Evolutionary conservation across 148 eudicot genomes (phyloP), one percentile per base, ranked within the genome.

Genomic region (Persicaria tinctoria): DNA sequence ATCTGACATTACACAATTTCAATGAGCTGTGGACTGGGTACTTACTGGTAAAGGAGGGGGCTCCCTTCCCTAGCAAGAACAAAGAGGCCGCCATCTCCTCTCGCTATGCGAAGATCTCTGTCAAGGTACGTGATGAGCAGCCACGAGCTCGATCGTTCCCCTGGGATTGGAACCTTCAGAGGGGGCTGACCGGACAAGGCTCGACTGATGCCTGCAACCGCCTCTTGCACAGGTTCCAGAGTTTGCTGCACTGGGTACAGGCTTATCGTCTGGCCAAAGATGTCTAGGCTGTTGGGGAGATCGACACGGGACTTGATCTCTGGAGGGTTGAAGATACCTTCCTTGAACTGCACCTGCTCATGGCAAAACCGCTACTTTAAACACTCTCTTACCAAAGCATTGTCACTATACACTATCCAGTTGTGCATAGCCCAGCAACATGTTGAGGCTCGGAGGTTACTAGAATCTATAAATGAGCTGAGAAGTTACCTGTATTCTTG

Each of bases 81-180:
- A 75, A 95, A 95, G 55, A 95, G 86, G 73, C 99, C 97, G 63
- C 97, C 99, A 82, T 95, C 99, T 54, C 99, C 99, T 84, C 97
- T 90, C 13, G 99, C 88, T 38, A 95, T 95, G 53, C 94, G 87
- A 53, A 92, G 74, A 81, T 95, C 97, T 45, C 89, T 86, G 82
- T 95, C 99, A 46, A 92, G 94, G 80, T 90, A 95, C 23, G 99
- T 88, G 6, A 68, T 83, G 5, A 95, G 82, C 73, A 95, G 88
- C 97, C 97, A 95, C 49, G 99, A 92, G 56, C 85, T 81, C 72
- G 89, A 12, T 59, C 89, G 77, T 57, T 90, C 99, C 45, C 97
- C 94, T 1, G 97, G 97, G 77, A 95, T 84, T 62, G 91, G 84
- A 66, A 92, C 45, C 82, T 84, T 95, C 12, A 95, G 86, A 76